A percentile compares a stretch with the other conserved stretches of the same genome.
phyloP scores from a whole-genome alignment of 768 basidiomycete genomes.

The Auricularia cornea region DNA sequence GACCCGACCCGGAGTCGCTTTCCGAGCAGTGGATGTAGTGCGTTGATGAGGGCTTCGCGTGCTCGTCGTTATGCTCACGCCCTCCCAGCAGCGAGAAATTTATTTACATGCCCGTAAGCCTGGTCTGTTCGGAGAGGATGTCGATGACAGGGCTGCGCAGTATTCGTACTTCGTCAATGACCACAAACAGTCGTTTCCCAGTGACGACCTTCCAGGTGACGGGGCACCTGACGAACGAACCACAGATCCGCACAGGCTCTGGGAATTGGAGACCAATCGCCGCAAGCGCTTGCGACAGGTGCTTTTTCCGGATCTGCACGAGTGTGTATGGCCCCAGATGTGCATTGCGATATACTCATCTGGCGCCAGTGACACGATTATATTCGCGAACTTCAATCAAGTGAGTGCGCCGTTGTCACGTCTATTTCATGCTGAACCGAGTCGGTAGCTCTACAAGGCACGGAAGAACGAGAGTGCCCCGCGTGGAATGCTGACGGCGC shows the following conservation, averaged over 20 bases:
- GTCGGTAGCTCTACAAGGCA: slow-evolving; percentile 37
- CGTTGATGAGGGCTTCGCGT: slow-evolving; percentile 14
- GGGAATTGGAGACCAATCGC: slow-evolving; percentile 32
- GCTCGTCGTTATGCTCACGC: not conserved
- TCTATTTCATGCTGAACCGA: slow-evolving; percentile 7
- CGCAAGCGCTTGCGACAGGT: slow-evolving; percentile 29
- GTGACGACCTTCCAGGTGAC: slow-evolving; percentile 17
- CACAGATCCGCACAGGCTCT: slow-evolving; percentile 18
- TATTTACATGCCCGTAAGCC: slow-evolving; percentile 38
- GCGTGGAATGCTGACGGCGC: not conserved
- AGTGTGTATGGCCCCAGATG: no score
- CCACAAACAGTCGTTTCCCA: slow-evolving; percentile 37
- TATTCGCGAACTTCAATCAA: slow-evolving; percentile 50
- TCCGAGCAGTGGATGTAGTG: slow-evolving; percentile 37
- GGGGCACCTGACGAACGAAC: slow-evolving; percentile 2
- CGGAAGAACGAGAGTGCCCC: not conserved
- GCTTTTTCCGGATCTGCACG: slow-evolving; percentile 37
- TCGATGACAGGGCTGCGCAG: slow-evolving; percentile 14
- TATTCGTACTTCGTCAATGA: slow-evolving; percentile 44
- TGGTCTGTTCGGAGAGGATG: not conserved
- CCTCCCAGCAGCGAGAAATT: slow-evolving; percentile 33
- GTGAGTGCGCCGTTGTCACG: slow-evolving; percentile 16
- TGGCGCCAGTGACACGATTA: slow-evolving; percentile 29
- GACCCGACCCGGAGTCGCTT: slow-evolving; percentile 33
- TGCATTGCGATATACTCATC: not conserved